phyloP scores from a whole-genome alignment of 1,284 basidiomycete genomes.

The Vanrija sp. region DNA sequence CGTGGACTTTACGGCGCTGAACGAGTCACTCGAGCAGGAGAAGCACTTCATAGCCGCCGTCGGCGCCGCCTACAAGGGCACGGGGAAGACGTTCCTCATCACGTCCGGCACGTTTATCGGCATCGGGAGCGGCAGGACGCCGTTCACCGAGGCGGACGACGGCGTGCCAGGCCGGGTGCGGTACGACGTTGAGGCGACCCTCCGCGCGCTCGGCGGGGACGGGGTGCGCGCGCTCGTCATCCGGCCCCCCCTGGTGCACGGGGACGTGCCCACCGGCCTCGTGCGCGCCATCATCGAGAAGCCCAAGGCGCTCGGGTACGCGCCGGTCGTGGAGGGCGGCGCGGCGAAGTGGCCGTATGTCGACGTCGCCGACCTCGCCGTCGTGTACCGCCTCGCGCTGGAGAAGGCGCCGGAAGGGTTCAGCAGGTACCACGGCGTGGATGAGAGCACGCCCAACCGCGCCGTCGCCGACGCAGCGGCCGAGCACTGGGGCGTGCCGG shows the following conservation, averaged over 20 bases:
- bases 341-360: constrained; percentile 17
- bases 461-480: constrained; percentile 21
- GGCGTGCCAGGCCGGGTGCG: neutral
- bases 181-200: constrained; percentile 3
- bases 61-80: constrained; percentile 11
- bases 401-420: constrained; percentile 11
- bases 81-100: constrained; percentile 20
- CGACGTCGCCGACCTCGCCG: constrained; percentile 27
- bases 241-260: constrained; percentile 25
- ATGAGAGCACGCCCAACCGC: constrained; percentile 10
- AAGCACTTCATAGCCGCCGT: constrained; percentile 18
- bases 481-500: constrained; percentile 11
- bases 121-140: neutral
- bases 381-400: constrained; percentile 22
- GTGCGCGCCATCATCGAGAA: constrained; percentile 8
- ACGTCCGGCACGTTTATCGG: constrained; percentile 11
- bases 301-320: constrained; percentile 13
- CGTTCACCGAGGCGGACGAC: neutral
- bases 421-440: constrained; percentile 23
- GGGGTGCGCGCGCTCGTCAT: constrained; percentile 19
- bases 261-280: constrained; percentile 18
- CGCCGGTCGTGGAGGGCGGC: constrained; percentile 20
- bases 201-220: neutral
- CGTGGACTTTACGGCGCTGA: constrained; percentile 18
- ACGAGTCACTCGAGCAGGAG: constrained; percentile 12